Percentiles rank a stretch among this genome's conserved stretches.
Conservation (phyloP, 352 stramenopile genomes). For the Labyrinthula sp. region DNA sequence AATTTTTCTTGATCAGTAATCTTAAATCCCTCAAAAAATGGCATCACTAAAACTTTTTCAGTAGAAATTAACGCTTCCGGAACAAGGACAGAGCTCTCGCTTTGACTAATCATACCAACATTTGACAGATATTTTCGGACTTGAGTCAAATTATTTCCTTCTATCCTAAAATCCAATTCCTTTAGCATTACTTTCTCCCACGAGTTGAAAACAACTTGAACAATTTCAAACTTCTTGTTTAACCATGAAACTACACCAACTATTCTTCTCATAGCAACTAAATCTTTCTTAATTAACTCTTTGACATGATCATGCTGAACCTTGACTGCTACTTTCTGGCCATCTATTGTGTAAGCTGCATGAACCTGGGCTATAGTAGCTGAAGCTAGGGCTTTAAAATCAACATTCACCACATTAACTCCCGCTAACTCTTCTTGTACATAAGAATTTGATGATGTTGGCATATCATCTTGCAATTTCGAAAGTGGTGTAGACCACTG, state of each 20-base stretch:
- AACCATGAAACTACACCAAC: conserved; percentile 35
- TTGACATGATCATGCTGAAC: conserved; percentile 36
- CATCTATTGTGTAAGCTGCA: conserved; percentile 1
- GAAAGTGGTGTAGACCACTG: conserved; percentile 33
- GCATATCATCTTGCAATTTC: conserved; percentile 37
- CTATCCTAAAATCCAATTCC: conserved; percentile 37
- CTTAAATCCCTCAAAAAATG: conserved; percentile 37
- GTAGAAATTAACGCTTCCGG: conserved; percentile 27
- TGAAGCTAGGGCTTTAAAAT: conserved; percentile 33
- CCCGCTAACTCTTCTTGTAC: conserved; percentile 33
- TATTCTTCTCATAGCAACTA: conserved; percentile 32
- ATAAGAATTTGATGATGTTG: conserved; percentile 27
- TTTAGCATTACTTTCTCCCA: conserved; percentile 35
- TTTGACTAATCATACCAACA: conserved; percentile 19
- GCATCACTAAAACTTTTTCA: conserved; percentile 30
- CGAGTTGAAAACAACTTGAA: conserved; percentile 31
- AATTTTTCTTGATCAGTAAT: conserved; percentile 34
- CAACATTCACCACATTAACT: conserved; percentile 29
- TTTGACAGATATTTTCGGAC: conserved; percentile 29
- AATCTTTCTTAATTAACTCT: conserved; percentile 35
- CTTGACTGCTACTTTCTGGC: conserved; percentile 23
- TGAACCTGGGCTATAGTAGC: conserved; percentile 37
- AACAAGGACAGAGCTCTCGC: conserved; percentile 17
- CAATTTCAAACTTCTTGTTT: conserved; percentile 37
- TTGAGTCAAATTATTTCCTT: conserved; percentile 32